phyloP scores from a whole-genome alignment of 495 filamentous ascomycete species.

The Articulospora tetracladia region DNA sequence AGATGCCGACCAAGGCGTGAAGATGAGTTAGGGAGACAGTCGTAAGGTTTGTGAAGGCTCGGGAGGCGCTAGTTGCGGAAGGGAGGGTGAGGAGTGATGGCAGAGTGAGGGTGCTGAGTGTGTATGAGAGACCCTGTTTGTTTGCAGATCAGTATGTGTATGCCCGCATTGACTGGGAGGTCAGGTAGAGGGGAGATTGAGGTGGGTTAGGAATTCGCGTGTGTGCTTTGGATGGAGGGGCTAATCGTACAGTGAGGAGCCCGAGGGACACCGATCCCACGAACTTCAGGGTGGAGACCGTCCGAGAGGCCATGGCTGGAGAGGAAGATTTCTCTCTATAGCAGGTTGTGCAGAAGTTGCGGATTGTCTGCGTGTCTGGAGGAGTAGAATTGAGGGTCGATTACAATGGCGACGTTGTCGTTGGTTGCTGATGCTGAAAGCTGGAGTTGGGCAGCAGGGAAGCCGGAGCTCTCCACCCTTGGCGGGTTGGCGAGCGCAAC shows the following conservation, averaged over 20 bases:
- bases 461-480: too few species aligned
- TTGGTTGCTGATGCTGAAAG: not conserved
- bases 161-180: not conserved
- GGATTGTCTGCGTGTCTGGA: not conserved
- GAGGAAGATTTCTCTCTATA: not conserved
- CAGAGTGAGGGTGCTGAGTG: slow-evolving; percentile 66
- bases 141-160: not conserved
- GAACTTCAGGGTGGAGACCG: slow-evolving; percentile 77
- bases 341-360: slow-evolving; percentile 11
- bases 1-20: slow-evolving; percentile 55
- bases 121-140: slow-evolving; percentile 81
- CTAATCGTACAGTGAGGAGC: slow-evolving; percentile 55
- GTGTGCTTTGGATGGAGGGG: slow-evolving; percentile 44
- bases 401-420: not conserved
- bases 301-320: slow-evolving; percentile 57
- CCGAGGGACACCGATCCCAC: slow-evolving; percentile 84
- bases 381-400: not conserved
- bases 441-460: not conserved
- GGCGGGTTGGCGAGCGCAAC: not conserved
- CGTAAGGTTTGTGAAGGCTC: slow-evolving; percentile 60
- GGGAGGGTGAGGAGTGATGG: slow-evolving; percentile 76
- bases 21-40: slow-evolving; percentile 54
- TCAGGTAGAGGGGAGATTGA: slow-evolving; percentile 10
- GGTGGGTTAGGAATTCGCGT: not conserved
- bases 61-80: slow-evolving; percentile 60